Evolutionary conservation across 192 early-diverging fungal species (phyloP), one percentile per base, ranked within the genome.

Genomic region (Gamsiella multidivaricata): DNA sequence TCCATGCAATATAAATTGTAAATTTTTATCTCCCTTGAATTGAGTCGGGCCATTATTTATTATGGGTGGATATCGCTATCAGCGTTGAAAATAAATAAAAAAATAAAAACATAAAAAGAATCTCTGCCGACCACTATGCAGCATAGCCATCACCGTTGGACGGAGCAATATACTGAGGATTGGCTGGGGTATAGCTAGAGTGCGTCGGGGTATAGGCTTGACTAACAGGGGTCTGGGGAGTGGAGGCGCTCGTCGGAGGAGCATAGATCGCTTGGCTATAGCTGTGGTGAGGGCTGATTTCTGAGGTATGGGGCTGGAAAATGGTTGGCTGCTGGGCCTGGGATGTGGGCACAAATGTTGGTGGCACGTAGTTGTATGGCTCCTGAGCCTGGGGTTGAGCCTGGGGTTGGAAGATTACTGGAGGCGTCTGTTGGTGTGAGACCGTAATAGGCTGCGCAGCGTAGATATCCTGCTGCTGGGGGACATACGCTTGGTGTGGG

Each of bases 271-370:
- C 32, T 34, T 68, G 65, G 25, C 23, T 50, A 22, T 68, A 58
- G 17, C 2, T 20, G 28, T 51, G 31, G 32, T 23, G 45, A 18
- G 55, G 52, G 32, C 46, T 68, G 55, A 46, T 20, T 9, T 34
- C 53, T 25, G 53, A 67, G n/a, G 46, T 57, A 3, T 62, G 61
- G 25, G 61, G 47, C 12, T 63, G 61, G 49, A 63, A 63, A 33
- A 63, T 63, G 36, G 22, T 57, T 9, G 65, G 65, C 33, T 57
- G 46, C 3, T 33, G 37, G 34, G 53, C 3, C 20, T 36, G 45
- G 39, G 23, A 47, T 20, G 23, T 54, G 39, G 54, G 65, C 7
- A 43, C 23, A 43, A 28, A 26, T 18, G 63, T 65, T 29, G 63
- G 63, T 15, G 63, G 63, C 3, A 39, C 43, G 51, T 65, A 65